phyloP scores from a whole-genome alignment of 1,139 yeast species.

The Blastobotrys arbuscula region DNA sequence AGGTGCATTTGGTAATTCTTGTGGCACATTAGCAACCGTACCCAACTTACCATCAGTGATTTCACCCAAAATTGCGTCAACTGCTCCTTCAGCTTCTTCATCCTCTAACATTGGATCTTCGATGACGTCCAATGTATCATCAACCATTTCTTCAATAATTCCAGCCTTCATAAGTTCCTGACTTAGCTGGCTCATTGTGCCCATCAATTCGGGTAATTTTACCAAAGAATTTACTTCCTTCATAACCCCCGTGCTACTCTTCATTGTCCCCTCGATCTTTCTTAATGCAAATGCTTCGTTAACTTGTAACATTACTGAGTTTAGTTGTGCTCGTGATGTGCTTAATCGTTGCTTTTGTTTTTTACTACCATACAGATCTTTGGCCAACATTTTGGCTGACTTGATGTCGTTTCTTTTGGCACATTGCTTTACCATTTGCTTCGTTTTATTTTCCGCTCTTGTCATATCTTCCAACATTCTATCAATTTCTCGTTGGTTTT shows the following conservation, averaged over 20 bases:
- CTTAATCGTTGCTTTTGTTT: conserved; percentile 71
- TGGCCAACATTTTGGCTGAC: conserved; percentile 73
- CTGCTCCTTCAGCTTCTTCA: conserved; percentile 67
- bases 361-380: conserved; percentile 69
- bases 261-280: conserved; percentile 78
- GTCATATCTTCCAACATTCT: conserved; percentile 60
- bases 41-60: conserved; percentile 40
- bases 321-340: conserved; percentile 78
- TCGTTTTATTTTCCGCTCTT: conserved; percentile 57
- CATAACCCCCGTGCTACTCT: conserved; percentile 76
- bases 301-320: conserved; percentile 79
- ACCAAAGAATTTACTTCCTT: conserved; percentile 79
- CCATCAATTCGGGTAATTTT: conserved; percentile 70
- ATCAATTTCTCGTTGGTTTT: conserved; percentile 80
- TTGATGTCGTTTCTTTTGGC: conserved; percentile 76
- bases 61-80: conserved; percentile 50
- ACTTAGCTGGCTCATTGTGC: conserved; percentile 81
- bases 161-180: conserved; percentile 87
- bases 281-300: conserved; percentile 89
- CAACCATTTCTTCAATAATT: conserved; percentile 91
- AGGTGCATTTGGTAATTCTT: conserved; percentile 42
- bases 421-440: conserved; percentile 61
- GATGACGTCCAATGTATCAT: conserved; percentile 73
- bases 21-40: conserved; percentile 39
- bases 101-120: conserved; percentile 64